Conservation (phyloP, 1,284 basidiomycete genomes). For the Puccinia horiana region DNA sequence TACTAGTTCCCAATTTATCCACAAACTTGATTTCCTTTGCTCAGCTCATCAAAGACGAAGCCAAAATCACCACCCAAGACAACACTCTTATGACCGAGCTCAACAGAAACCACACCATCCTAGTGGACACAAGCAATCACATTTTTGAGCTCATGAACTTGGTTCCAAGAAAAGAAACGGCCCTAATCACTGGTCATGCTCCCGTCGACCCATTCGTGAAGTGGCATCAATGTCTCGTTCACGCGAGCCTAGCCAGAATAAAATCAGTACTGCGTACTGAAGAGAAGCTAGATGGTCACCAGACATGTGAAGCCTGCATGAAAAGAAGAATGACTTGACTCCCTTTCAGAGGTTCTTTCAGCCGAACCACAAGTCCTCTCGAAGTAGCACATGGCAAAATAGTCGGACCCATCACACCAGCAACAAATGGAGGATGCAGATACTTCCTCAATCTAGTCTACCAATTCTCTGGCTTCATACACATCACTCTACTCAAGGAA, state of each 20-base stretch:
- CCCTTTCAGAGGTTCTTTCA: background rate
- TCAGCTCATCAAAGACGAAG: background rate
- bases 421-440: background rate
- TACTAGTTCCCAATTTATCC: background rate
- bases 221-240: background rate
- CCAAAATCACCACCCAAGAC: background rate
- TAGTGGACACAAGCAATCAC: background rate
- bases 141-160: background rate
- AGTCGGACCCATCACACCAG: background rate
- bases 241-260: background rate
- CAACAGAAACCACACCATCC: background rate
- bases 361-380: background rate
- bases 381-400: background rate
- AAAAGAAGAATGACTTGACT: background rate
- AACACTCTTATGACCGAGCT: background rate
- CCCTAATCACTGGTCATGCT: background rate
- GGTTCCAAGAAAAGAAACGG: background rate
- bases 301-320: background rate
- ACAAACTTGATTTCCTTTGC: constrained; percentile 13
- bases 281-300: background rate
- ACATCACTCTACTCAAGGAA: background rate
- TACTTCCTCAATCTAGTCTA: constrained; percentile 10
- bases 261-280: background rate
- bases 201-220: background rate
- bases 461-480: background rate